Conservation (phyloP, 2,329 filamentous ascomycete genomes). For the Beauveria asiatica region DNA sequence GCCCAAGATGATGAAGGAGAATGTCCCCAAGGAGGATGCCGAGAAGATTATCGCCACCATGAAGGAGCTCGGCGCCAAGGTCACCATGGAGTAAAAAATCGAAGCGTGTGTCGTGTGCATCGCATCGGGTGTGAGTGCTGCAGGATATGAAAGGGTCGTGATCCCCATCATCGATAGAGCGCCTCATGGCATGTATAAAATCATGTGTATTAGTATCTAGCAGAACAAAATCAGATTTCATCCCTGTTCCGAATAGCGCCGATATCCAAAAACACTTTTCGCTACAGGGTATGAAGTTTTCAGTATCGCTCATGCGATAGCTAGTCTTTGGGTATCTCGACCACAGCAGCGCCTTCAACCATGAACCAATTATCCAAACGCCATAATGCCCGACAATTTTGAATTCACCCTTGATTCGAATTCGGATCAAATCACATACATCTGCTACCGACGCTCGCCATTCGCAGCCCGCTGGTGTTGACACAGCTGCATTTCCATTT, state of each 20-base stretch:
- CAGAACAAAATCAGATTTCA: conserved; percentile 6
- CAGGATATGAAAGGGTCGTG: background rate
- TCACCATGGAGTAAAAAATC: conserved; percentile 72
- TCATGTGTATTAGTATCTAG: conserved; percentile 26
- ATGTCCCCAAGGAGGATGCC: conserved; percentile 94
- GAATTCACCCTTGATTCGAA: background rate
- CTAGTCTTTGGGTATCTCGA: conserved; percentile 4
- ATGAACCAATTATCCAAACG: conserved; percentile 18
- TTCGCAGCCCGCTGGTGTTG: conserved; percentile 28
- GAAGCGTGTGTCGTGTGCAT: conserved; percentile 8
- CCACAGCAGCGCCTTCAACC: conserved; percentile 1
- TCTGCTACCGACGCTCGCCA: conserved; percentile 19
- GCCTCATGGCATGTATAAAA: conserved; percentile 14
- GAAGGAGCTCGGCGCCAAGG: conserved; percentile 86
- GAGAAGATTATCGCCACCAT: conserved; percentile 96
- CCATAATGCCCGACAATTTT: conserved; percentile 17
- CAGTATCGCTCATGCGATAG: background rate
- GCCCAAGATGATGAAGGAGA: conserved; percentile 98
- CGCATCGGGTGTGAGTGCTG: background rate
- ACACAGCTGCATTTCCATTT: conserved; percentile 33
- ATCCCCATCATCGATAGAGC: conserved; percentile 8
- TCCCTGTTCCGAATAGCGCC: background rate
- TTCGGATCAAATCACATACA: background rate
- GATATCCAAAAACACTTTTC: background rate
- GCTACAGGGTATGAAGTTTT: background rate